A percentile compares a stretch with the other conserved stretches of the same genome.
These are phyloP conservation scores for Leucocoprinus leucothites DNA, from an alignment of 768 basidiomycete genomes.

Conservation along the genomic window DNA sequence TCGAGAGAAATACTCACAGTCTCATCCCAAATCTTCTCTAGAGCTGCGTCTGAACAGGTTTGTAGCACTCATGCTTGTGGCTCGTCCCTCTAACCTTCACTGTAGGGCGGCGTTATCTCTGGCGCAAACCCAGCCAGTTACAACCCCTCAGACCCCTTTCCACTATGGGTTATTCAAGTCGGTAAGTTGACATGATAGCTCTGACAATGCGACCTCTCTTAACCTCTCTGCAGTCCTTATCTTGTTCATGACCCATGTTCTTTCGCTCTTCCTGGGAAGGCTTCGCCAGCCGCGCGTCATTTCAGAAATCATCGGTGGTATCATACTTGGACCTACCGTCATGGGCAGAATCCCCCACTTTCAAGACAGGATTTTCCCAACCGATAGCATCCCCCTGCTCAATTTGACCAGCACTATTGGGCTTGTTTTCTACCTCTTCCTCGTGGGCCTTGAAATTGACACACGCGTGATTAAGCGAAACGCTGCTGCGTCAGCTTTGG, in stretches of 20 bases:
- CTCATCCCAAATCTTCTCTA: slow-evolving; percentile 27
- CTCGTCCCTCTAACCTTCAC: neutral
- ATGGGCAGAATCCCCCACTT: slow-evolving; percentile 82
- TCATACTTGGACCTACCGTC: slow-evolving; percentile 75
- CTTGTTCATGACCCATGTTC: slow-evolving; percentile 71
- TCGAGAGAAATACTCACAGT: slow-evolving; percentile 27
- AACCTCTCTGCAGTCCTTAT: slow-evolving; percentile 60
- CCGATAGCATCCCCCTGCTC: slow-evolving; percentile 49
- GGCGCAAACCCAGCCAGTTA: slow-evolving; percentile 71
- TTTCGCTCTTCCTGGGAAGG: slow-evolving; percentile 59
- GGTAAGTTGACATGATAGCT: slow-evolving; percentile 35
- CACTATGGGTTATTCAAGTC: slow-evolving; percentile 75
- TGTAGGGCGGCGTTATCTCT: slow-evolving; percentile 71
- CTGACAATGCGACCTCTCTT: neutral
- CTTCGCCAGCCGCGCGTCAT: slow-evolving; percentile 92
- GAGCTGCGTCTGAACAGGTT: slow-evolving; percentile 51
- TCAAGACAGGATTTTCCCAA: slow-evolving; percentile 56
- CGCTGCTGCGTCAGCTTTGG: slow-evolving; percentile 47
- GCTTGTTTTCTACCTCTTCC: slow-evolving; percentile 75
- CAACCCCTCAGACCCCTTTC: slow-evolving; percentile 64
- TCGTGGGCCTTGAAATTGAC: slow-evolving; percentile 86
- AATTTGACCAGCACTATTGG: slow-evolving; percentile 75
- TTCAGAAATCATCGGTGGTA: slow-evolving; percentile 88
- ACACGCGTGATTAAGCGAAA: slow-evolving; percentile 65
- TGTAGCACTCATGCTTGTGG: slow-evolving; percentile 14